Percentiles rank a stretch among this genome's conserved stretches.
phyloP scores from a whole-genome alignment of 2,329 filamentous ascomycete genomes.

The Colletotrichum gloeosporioides region DNA sequence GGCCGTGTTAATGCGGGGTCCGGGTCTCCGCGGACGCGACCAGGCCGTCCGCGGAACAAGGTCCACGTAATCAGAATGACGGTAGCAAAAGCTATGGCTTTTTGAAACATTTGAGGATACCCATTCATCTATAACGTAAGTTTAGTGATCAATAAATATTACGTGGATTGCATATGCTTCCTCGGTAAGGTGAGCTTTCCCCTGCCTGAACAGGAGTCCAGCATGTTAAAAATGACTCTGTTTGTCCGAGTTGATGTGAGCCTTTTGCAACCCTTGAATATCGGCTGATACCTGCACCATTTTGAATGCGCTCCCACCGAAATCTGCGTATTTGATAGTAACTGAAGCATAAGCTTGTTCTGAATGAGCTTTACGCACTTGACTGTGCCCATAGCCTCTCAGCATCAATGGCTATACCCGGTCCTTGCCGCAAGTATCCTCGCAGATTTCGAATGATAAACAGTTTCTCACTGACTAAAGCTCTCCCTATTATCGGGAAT shows the following conservation, averaged over 20 bases:
- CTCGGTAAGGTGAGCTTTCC: not conserved
- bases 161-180: not conserved
- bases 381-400: not conserved
- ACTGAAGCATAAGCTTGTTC: not conserved
- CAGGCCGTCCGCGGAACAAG: not conserved
- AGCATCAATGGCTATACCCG: not conserved
- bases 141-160: not conserved
- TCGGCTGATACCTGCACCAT: not conserved
- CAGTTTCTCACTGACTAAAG: rapidly evolving
- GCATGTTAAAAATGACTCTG: not conserved
- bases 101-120: not conserved
- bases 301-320: not conserved
- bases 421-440: not conserved
- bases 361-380: not conserved
- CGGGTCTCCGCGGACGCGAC: not conserved
- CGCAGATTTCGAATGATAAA: not conserved
- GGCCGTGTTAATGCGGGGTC: not conserved
- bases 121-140: rapidly evolving
- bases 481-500: not conserved
- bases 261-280: rapidly evolving
- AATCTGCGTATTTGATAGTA: not conserved
- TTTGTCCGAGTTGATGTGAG: not conserved
- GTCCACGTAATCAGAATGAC: not conserved
- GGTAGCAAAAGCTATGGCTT: not conserved
- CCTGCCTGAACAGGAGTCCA: not conserved